Evolutionary conservation across 176 grass and related monocot species (phyloP).

Genomic region (Aegilops longissima): DNA sequence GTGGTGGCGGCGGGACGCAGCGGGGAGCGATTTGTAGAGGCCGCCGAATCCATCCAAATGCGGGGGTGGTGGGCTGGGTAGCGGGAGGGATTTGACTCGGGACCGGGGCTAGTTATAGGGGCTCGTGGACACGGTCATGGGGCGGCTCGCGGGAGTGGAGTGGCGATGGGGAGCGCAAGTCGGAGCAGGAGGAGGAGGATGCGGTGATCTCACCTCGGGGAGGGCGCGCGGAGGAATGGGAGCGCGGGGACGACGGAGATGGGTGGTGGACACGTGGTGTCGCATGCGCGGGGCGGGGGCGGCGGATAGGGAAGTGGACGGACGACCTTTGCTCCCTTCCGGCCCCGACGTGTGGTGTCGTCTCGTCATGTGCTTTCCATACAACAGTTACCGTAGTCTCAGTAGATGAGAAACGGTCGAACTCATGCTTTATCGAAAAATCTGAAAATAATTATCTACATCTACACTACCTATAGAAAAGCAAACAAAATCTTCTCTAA

Average conservation of each 20-base stretch:
- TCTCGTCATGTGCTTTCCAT: neutral
- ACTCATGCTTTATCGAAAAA: too few relatives aligned
- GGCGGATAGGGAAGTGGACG: slow-evolving; percentile 33
- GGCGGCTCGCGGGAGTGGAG: neutral
- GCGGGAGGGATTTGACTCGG: neutral
- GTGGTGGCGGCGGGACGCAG: slow-evolving; percentile 20
- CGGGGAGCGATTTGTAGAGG: slow-evolving; percentile 18
- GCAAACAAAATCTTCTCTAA: too few relatives aligned
- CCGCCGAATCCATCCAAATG: slow-evolving; percentile 46
- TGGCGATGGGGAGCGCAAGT: neutral
- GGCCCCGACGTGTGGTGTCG: neutral
- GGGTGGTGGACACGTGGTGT: slow-evolving; percentile 27
- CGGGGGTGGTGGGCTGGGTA: neutral
- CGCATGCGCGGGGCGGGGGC: neutral
- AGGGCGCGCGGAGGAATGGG: slow-evolving; percentile 1
- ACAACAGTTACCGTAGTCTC: too few relatives aligned
- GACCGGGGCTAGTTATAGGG: slow-evolving; percentile 22
- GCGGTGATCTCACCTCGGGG: slow-evolving; percentile 48
- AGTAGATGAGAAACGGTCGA: too few relatives aligned
- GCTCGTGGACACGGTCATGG: neutral
- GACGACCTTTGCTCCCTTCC: neutral
- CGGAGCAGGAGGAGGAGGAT: slow-evolving; percentile 9
- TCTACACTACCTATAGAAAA: too few relatives aligned
- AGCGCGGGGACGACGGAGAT: neutral
- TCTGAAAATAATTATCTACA: too few relatives aligned